Evolutionary conservation across 169 alveolate genomes (phyloP), one percentile per base, ranked within the genome.

Genomic region (Miamiensis avidus): DNA sequence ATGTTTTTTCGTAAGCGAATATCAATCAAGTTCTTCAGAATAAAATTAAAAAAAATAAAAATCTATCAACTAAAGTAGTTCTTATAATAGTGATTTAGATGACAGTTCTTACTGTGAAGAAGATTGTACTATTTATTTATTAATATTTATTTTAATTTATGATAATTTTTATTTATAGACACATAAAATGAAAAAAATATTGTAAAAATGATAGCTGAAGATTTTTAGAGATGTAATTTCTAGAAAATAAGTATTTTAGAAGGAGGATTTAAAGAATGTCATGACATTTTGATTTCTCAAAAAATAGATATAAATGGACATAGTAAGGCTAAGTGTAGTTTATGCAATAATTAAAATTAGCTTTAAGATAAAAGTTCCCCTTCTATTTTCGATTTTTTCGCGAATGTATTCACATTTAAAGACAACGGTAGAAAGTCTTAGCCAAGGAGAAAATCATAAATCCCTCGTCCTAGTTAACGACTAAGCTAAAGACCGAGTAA

Each of bases 251-350:
- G 89, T 69, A 65, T 88, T 26, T 49, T 82, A 0, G 89, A 88
- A 20, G 89, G 89, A 15, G 91, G 91, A 6, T 88, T 82, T 72
- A 64, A 82, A 33, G 34, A 1, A 0, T 64, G 87, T 49, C 91
- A 88, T 29, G 88, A 76, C 25, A 1, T 88, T 30, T 25, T 79
- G 30, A 11, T 29, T 0, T 29, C 31, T 15, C 20, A 28, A 79
- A 64, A 34, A 29, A 65, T 79, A 25, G 33, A 79, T 29, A 79
- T 79, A 1, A 25, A 25, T n/a, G 84, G 65, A 0, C 84, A 79
- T 79, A 79, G 29, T 49, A 34, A 29, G 0, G 64, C 30, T 27
- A 29, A n/a, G 0, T 79, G 84, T 64, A 6, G 11, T 0, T 28
- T 79, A 28, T 79, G 84, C n/a, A 79, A 79, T 65, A 49, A n/a